Evolutionary conservation across 2,329 filamentous ascomycete species (phyloP).

Genomic region (Colletotrichum sp.): DNA sequence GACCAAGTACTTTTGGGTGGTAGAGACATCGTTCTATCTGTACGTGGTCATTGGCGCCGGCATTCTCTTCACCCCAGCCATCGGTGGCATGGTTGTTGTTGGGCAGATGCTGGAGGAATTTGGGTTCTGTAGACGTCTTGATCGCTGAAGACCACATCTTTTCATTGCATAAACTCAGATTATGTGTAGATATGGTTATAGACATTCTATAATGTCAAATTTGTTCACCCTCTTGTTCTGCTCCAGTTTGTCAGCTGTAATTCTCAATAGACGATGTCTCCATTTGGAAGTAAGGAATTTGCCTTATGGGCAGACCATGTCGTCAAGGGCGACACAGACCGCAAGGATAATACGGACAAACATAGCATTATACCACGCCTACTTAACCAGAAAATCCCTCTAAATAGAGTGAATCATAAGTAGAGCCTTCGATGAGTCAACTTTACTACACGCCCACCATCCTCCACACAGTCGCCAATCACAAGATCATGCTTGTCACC

Average conservation of each 20-base stretch:
- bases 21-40: conserved; percentile 7
- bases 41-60: neutral
- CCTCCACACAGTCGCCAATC: neutral
- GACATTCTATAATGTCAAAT: neutral
- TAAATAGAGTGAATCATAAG: neutral
- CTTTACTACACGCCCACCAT: neutral
- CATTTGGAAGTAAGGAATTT: too few relatives aligned
- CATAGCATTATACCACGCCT: neutral
- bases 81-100: conserved; percentile 11
- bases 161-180: neutral
- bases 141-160: neutral
- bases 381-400: neutral
- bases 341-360: too few relatives aligned
- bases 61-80: conserved; percentile 3
- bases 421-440: neutral
- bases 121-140: conserved; percentile 9
- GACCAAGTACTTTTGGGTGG: conserved; percentile 10
- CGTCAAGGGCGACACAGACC: too few relatives aligned
- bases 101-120: conserved; percentile 11
- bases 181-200: neutral
- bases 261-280: too few relatives aligned
- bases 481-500: neutral
- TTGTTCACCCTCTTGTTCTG: too few relatives aligned
- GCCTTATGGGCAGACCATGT: too few relatives aligned
- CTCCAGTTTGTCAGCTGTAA: too few relatives aligned